These are phyloP conservation scores for Guyanaporus albipodus DNA, from an alignment of 768 basidiomycete species.

Conservation along the genomic window DNA sequence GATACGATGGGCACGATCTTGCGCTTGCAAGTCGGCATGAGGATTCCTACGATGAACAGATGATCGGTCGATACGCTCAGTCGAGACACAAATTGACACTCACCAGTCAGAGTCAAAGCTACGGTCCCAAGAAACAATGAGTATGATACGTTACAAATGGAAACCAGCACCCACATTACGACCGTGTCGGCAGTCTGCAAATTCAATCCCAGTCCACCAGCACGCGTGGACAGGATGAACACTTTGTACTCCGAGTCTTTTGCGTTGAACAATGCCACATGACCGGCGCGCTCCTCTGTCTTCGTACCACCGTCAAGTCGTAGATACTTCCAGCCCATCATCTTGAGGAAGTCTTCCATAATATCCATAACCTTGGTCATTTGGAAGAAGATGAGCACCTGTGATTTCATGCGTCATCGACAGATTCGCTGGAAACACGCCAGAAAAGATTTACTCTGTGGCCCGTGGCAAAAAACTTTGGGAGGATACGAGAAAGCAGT, in stretches of 20 bases:
- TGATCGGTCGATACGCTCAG: not conserved
- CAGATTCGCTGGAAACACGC: not conserved
- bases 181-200: conserved; percentile 96
- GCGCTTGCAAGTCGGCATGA: conserved; percentile 97
- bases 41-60: conserved; percentile 67
- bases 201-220: conserved; percentile 91
- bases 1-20: conserved; percentile 99
- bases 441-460: conserved; percentile 62
- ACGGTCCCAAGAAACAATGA: conserved; percentile 9
- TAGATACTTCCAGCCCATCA: conserved; percentile 81
- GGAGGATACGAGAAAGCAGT: conserved; percentile 83
- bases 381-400: conserved; percentile 99
- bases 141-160: not conserved
- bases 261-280: conserved; percentile 88
- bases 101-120: conserved; percentile 81
- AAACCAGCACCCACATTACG: conserved; percentile 63
- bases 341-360: conserved; percentile 92
- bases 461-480: conserved; percentile 89
- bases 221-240: conserved; percentile 91
- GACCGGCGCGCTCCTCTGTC: conserved; percentile 87
- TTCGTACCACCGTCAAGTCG: conserved; percentile 97
- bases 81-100: conserved; percentile 1
- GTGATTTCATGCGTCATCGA: conserved; percentile 3
- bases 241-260: conserved; percentile 82
- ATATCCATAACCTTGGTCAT: conserved; percentile 99